phyloP scores from a whole-genome alignment of 2,329 filamentous ascomycete species.

The Fonsecaea nubica region DNA sequence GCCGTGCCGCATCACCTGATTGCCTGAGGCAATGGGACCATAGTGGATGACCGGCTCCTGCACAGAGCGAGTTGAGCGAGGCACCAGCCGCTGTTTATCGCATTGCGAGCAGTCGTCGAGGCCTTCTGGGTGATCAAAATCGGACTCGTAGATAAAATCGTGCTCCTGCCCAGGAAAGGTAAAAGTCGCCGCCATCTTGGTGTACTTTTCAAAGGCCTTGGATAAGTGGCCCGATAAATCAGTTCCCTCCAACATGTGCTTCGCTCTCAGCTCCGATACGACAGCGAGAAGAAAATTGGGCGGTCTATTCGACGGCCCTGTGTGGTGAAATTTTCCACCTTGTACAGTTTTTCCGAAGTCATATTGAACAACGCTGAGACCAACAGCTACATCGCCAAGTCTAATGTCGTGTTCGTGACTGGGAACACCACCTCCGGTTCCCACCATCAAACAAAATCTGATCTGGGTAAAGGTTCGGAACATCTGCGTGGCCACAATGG shows the following conservation, averaged over 20 bases:
- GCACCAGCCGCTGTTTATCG: not conserved
- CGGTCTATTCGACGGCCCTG: not conserved
- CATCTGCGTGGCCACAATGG: too few species aligned
- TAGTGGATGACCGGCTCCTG: constrained; percentile 31
- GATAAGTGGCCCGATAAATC: too few species aligned
- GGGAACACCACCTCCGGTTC: constrained; percentile 48
- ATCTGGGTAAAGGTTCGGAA: not conserved
- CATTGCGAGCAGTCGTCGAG: not conserved
- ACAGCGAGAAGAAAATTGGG: not conserved
- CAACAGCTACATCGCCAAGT: constrained; percentile 44
- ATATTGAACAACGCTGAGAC: constrained; percentile 43
- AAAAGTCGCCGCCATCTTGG: too few species aligned
- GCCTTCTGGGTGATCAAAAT: not conserved
- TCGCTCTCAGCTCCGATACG: not conserved
- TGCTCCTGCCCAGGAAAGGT: not conserved
- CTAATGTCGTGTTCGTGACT: constrained; percentile 41
- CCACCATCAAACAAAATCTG: constrained; percentile 48
- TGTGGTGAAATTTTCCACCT: not conserved
- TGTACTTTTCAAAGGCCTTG: too few species aligned
- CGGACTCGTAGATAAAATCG: not conserved
- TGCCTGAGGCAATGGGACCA: constrained; percentile 37
- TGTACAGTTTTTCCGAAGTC: constrained; percentile 33
- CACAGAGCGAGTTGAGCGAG: constrained; percentile 26
- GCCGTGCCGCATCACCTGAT: constrained; percentile 32
- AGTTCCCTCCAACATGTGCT: too few species aligned